Conservation (phyloP, 225 moss, liverwort and hornwort genomes). For the Anthoceros angustus region DNA sequence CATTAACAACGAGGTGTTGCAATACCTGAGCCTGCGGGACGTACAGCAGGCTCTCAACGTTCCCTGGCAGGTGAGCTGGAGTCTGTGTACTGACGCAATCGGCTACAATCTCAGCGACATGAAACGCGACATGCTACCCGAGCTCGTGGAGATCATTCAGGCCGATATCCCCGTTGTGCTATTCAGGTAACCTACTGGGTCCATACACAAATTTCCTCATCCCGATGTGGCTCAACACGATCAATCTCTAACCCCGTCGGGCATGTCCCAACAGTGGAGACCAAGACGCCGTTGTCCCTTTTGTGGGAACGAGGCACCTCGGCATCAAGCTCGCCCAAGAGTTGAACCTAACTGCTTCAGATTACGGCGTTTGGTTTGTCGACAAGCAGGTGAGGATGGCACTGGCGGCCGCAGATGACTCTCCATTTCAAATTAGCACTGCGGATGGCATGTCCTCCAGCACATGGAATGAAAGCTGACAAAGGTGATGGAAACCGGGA, state of each 20-base stretch:
- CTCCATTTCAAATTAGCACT: background rate
- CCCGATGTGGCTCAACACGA: background rate
- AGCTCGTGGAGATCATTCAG: background rate
- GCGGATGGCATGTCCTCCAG: background rate
- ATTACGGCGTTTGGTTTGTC: background rate
- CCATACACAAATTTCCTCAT: background rate
- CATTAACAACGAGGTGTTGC: conserved; percentile 26
- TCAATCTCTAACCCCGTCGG: background rate
- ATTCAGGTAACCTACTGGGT: background rate
- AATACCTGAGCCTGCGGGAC: conserved; percentile 22
- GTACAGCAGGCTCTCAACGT: conserved; percentile 30
- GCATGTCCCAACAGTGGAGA: background rate
- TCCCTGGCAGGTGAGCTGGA: background rate
- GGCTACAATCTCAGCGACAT: background rate
- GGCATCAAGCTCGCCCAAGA: background rate
- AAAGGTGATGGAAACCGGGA: background rate
- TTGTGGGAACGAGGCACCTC: background rate
- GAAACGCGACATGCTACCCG: background rate
- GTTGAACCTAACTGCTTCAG: background rate
- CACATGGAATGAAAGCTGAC: background rate
- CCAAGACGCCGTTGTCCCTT: background rate
- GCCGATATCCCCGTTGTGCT: background rate
- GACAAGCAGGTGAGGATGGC: background rate
- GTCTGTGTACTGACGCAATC: background rate
- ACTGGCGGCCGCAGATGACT: background rate